Conservation (phyloP, 805 yeast species). For the Cyberlindnera suaveolens region DNA sequence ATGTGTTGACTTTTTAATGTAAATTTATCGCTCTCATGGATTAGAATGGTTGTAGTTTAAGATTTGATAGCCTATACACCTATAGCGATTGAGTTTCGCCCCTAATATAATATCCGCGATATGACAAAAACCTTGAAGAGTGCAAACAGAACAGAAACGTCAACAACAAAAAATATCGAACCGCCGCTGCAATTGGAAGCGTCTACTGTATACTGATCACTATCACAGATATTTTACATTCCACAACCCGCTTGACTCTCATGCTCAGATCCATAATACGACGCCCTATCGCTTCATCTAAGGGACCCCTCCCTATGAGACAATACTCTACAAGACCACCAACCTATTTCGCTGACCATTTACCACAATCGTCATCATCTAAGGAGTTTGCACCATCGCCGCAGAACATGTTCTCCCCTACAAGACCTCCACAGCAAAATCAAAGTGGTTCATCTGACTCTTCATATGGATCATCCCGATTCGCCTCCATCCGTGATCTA, state of each 20-base stretch:
- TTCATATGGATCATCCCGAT: background rate
- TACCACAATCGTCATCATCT: background rate
- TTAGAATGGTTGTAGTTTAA: background rate
- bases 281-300: background rate
- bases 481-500: slow-evolving; percentile 29
- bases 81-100: too few species aligned
- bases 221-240: too few species aligned
- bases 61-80: background rate
- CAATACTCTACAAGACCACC: slow-evolving; percentile 14
- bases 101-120: too few species aligned
- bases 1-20: slow-evolving; percentile 17
- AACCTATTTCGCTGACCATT: slow-evolving; percentile 15
- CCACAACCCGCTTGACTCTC: background rate
- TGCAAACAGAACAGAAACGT: too few species aligned
- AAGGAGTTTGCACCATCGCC: slow-evolving; percentile 2
- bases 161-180: too few species aligned
- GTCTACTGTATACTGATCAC: too few species aligned
- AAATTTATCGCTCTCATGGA: slow-evolving; percentile 16
- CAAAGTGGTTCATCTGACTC: background rate
- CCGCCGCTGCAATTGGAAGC: too few species aligned
- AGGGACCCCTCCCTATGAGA: slow-evolving; percentile 1
- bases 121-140: too few species aligned
- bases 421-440: background rate
- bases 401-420: slow-evolving; percentile 2
- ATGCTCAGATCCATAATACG: background rate